Base-by-base conservation (phyloP, 2,329 filamentous ascomycete genomes). In the Cladorrhinum sp. region DNA sequence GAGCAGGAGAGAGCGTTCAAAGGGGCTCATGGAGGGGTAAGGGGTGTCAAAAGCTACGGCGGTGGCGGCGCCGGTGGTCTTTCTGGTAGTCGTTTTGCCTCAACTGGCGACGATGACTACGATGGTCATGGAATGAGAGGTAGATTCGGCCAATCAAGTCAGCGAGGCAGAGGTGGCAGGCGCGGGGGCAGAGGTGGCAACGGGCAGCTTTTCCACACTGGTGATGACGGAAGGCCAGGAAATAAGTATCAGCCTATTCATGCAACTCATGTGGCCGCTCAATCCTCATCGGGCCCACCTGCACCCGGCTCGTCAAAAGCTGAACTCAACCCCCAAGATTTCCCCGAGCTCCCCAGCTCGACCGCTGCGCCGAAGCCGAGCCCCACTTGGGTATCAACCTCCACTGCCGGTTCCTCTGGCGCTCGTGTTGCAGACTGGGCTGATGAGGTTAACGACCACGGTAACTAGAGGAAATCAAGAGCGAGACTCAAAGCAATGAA, bases 1-100 rank as follows among this genome's bases (percentile, higher is more conserved):
- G 77, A 80, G 61, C 76, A 80, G 2, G 69, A 73, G 24, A 69
- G 73, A 16, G 72, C 70, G 4, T 83, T 81, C 65, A 67, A 73
- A 9, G 69, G 74, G 30, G 74, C 73, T 0, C 71, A 77, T 33
- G 75, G 75, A 2, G 73, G 75, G 4, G 67, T 77, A 60, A 73
- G 78, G 1, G 76, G 77, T 9, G 74, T 76, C 42, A 75, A 76
- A 26, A 79, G 79, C 0, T 66, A 75, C 16, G 71, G 68, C 18
- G 63, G 61, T 9, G 71, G 68, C n/a, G 63, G 61, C 9, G 66
- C 66, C 0, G 69, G 70, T 1, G 76, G 76, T 0, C 70, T 80
- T 5, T 72, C 72, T 8, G 78, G 72, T 2, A 82, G 79, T 54
- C 73, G 78, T 33, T 82, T 76, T 61, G 75, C 78, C 26, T 49